Conservation (phyloP, 2,329 filamentous ascomycete genomes). For the Pseudogymnoascus sp. region DNA sequence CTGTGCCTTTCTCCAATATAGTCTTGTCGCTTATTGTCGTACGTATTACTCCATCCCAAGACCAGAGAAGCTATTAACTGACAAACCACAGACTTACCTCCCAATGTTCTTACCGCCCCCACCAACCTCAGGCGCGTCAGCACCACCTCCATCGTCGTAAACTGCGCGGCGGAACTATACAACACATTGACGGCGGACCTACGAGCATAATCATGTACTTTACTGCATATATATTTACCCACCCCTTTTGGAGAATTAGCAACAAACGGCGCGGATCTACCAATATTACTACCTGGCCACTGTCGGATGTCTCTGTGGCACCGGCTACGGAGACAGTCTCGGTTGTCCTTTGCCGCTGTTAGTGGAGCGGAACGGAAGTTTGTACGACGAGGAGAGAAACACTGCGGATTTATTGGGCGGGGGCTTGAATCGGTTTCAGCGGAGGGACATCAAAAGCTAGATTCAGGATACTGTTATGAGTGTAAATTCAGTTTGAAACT, state of each 20-base stretch:
- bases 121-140: conserved; percentile 21
- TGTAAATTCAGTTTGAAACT: neutral
- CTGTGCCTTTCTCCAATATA: conserved; percentile 12
- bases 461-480: neutral
- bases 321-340: neutral
- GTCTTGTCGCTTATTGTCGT: conserved; percentile 33
- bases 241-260: neutral
- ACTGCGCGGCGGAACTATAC: neutral
- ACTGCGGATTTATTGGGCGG: neutral
- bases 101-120: conserved; percentile 55
- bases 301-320: neutral
- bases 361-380: neutral
- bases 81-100: conserved; percentile 45
- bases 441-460: neutral
- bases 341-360: neutral
- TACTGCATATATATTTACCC: conserved; percentile 4
- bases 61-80: neutral
- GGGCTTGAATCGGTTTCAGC: neutral
- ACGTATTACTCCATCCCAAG: conserved; percentile 21
- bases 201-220: conserved; percentile 2
- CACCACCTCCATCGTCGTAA: neutral
- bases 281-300: neutral
- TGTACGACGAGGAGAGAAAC: neutral
- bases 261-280: neutral
- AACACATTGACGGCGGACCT: neutral